These are phyloP conservation scores for Truncatella angustata DNA, from an alignment of 2,329 filamentous ascomycete species.

Conservation along the genomic window DNA sequence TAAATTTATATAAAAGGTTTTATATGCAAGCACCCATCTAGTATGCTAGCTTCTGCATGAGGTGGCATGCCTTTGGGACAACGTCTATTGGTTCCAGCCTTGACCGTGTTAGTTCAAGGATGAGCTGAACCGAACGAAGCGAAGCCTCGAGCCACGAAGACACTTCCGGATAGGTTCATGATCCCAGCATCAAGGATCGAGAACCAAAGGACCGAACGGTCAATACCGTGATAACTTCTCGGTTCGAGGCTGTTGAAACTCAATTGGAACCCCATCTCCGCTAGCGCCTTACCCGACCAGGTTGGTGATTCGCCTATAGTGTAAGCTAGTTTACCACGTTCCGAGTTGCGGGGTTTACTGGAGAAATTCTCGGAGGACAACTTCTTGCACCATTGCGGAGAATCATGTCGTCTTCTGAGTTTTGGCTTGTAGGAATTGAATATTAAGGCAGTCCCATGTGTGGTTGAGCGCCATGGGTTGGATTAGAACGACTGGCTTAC, in stretches of 20 bases:
- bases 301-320: slow-evolving; percentile 9
- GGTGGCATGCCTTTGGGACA: slow-evolving; percentile 3
- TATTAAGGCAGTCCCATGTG: slow-evolving; percentile 1
- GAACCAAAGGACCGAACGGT: not conserved
- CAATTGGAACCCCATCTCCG: slow-evolving; percentile 6
- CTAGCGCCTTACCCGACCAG: slow-evolving; percentile 8
- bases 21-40: not conserved
- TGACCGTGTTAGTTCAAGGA: not conserved
- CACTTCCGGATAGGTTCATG: not conserved
- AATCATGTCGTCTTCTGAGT: slow-evolving; percentile 11
- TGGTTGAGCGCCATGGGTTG: not conserved
- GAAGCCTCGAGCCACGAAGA: not conserved
- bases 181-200: not conserved
- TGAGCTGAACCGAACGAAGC: not conserved
- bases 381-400: slow-evolving; percentile 12
- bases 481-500: slow-evolving; percentile 7
- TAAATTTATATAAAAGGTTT: not conserved
- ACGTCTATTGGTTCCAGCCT: not conserved
- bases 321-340: not conserved
- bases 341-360: slow-evolving; percentile 10
- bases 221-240: not conserved
- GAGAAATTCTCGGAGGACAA: slow-evolving; percentile 15
- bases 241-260: not conserved
- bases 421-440: not conserved
- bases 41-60: not conserved